A percentile compares a stretch with the other conserved stretches of the same genome.
phyloP scores from a whole-genome alignment of 805 yeast genomes.

The Hanseniaspora valbyensis region DNA sequence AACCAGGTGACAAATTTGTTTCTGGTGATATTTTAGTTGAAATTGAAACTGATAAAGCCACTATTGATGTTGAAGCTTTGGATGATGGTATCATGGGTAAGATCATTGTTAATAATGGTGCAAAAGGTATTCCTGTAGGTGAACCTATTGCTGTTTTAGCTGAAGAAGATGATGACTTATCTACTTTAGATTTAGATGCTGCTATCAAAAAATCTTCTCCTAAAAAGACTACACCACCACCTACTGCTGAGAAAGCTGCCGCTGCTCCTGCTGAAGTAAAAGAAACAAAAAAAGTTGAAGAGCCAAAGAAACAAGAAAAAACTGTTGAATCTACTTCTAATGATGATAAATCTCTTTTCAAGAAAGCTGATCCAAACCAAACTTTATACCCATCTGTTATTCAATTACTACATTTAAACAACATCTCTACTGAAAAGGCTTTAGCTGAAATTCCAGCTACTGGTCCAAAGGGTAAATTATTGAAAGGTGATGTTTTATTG shows the following conservation, averaged over 20 bases:
- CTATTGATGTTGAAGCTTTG: slow-evolving; percentile 73
- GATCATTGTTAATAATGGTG: slow-evolving; percentile 59
- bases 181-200: slow-evolving; percentile 48
- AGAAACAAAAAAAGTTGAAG: slow-evolving; percentile 19
- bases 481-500: slow-evolving; percentile 87
- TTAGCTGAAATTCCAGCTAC: slow-evolving; percentile 61
- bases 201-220: slow-evolving; percentile 24
- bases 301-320: slow-evolving; percentile 18
- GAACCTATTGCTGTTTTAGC: slow-evolving; percentile 79
- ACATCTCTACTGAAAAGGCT: slow-evolving; percentile 62
- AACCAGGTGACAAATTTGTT: slow-evolving; percentile 59
- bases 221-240: slow-evolving; percentile 21
- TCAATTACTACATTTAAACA: slow-evolving; percentile 46
- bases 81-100: slow-evolving; percentile 88
- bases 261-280: slow-evolving; percentile 20
- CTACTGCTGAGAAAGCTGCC: slow-evolving; percentile 22
- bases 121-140: slow-evolving; percentile 73
- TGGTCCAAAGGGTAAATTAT: slow-evolving; percentile 78
- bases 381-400: slow-evolving; percentile 71
- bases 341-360: slow-evolving; percentile 16
- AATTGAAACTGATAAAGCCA: slow-evolving; percentile 80
- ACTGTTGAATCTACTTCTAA: slow-evolving; percentile 18
- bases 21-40: slow-evolving; percentile 78
- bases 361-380: slow-evolving; percentile 54
- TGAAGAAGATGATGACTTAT: slow-evolving; percentile 74